Evolutionary conservation across 257 asterid species (phyloP).

Genomic region (Salvia hispanica): DNA sequence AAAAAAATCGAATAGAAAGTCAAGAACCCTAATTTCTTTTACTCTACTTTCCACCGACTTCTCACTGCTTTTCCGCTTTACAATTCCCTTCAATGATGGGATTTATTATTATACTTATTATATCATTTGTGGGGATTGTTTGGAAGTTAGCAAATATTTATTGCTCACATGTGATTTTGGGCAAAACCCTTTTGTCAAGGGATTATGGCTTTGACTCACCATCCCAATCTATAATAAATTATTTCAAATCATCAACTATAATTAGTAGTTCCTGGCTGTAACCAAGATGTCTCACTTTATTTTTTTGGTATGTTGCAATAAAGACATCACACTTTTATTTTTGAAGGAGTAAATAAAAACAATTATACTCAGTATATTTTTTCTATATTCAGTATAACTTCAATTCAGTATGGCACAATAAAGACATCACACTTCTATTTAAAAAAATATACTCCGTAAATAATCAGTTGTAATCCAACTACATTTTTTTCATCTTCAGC

Average conservation of each 20-base stretch:
- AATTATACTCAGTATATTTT: no score
- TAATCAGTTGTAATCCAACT: no score
- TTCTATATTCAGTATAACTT: no score
- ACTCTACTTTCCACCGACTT: constrained; percentile 8
- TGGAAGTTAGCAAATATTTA: constrained; percentile 31
- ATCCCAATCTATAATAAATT: not conserved
- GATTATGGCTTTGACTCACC: constrained; percentile 19
- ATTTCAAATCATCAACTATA: not conserved
- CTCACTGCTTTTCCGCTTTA: not conserved
- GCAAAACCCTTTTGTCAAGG: constrained; percentile 19
- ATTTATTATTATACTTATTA: not conserved
- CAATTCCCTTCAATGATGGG: constrained; percentile 5
- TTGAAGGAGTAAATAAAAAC: no score
- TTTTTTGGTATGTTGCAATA: no score
- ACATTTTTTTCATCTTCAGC: no score
- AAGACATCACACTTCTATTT: no score
- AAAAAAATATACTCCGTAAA: no score
- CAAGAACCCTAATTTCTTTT: constrained; percentile 6
- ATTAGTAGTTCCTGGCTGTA: no score
- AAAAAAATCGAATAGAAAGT: not conserved
- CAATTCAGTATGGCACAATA: no score
- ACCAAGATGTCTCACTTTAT: no score
- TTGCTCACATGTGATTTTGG: constrained; percentile 30
- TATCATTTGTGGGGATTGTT: constrained; percentile 18
- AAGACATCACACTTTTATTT: no score